Percentiles rank a stretch among this genome's conserved stretches.
Evolutionary conservation across 163 green algal species (phyloP).

Genomic region (Scenedesmus sp.): DNA sequence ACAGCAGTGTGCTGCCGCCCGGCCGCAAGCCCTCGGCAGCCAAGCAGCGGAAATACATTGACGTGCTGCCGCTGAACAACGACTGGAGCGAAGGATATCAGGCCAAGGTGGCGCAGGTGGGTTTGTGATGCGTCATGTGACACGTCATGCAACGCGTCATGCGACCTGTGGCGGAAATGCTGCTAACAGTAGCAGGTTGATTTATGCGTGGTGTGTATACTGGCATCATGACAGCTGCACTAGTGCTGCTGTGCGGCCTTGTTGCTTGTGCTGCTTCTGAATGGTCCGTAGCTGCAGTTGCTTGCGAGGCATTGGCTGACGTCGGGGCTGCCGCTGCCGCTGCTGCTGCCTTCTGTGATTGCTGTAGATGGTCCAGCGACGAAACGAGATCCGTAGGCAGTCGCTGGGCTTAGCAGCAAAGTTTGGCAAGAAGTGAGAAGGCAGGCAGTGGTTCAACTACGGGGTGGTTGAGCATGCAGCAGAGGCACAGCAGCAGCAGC

Average conservation of each 20-base stretch:
- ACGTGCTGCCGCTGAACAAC: slow-evolving; percentile 63
- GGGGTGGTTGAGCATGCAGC: too few species aligned
- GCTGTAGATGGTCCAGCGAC: not conserved
- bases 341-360: not conserved
- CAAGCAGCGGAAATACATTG: slow-evolving; percentile 61
- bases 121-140: not conserved
- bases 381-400: slow-evolving; percentile 16
- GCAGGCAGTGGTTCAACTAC: too few species aligned
- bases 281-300: too few species aligned
- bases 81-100: slow-evolving; percentile 42
- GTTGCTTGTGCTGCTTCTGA: too few species aligned
- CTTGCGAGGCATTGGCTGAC: too few species aligned
- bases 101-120: slow-evolving; percentile 26
- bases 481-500: not conserved
- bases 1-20: slow-evolving; percentile 31
- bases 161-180: too few species aligned
- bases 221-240: too few species aligned
- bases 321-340: not conserved
- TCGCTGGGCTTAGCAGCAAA: slow-evolving; percentile 32
- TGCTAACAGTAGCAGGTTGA: too few species aligned
- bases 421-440: slow-evolving; percentile 19
- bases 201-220: too few species aligned
- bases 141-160: not conserved
- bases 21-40: slow-evolving; percentile 17
- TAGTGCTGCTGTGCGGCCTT: too few species aligned